These are phyloP conservation scores for Lecanoromycetidae sp. DNA, from an alignment of 2,329 filamentous ascomycete genomes.

Conservation along the genomic window DNA sequence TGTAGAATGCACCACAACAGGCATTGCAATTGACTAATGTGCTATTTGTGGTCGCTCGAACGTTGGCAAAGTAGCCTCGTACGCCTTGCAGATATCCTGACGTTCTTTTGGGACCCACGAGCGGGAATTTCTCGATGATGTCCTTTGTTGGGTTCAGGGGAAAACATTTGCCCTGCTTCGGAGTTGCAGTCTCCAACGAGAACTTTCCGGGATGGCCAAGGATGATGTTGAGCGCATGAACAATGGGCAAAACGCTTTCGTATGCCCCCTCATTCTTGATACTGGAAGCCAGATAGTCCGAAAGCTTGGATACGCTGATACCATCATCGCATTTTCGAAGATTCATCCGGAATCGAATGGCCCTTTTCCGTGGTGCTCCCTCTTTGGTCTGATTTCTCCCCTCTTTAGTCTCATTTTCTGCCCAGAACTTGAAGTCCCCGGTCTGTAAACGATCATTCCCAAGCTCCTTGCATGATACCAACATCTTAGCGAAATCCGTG, in stretches of 20 bases:
- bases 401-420: neutral
- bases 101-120: neutral
- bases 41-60: constrained; percentile 13
- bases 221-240: constrained; percentile 18
- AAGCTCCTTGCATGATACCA: constrained; percentile 4
- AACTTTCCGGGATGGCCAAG: constrained; percentile 6
- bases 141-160: neutral
- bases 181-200: neutral
- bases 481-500: neutral
- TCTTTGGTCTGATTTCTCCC: neutral
- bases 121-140: neutral
- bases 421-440: neutral
- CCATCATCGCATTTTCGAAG: neutral
- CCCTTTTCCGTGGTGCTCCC: neutral
- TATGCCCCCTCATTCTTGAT: neutral
- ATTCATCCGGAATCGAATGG: neutral
- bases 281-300: neutral
- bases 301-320: neutral
- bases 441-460: neutral
- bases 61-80: constrained; percentile 17
- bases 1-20: neutral
- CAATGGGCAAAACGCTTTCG: neutral
- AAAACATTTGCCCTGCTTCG: neutral
- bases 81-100: constrained; percentile 6
- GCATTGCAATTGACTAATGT: constrained; percentile 17